phyloP scores from a whole-genome alignment of 169 alveolate species.

The Perkinsus olseni region DNA sequence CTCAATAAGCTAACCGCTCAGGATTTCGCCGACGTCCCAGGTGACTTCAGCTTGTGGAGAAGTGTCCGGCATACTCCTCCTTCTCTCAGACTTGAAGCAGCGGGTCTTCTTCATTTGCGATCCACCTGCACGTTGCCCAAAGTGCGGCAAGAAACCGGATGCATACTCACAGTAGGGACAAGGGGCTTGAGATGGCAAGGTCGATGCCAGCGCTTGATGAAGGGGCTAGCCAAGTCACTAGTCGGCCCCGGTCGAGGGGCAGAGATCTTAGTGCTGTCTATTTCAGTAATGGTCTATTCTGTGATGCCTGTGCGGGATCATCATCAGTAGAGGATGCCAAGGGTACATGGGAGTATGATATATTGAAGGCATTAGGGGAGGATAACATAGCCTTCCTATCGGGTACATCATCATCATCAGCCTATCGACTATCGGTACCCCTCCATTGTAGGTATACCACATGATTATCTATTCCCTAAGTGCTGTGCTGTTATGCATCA shows the following conservation, averaged over 20 bases:
- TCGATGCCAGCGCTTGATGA: no score
- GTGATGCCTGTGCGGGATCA: not conserved
- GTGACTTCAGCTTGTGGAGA: not conserved
- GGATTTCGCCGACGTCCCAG: not conserved
- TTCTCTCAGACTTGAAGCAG: not conserved
- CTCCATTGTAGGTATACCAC: not conserved
- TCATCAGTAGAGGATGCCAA: not conserved
- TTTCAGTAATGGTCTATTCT: not conserved
- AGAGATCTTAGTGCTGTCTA: not conserved
- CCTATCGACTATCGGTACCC: not conserved
- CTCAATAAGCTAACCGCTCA: not conserved
- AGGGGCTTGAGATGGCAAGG: no score
- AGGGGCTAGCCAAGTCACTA: no score
- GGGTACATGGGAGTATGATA: not conserved
- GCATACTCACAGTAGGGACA: not conserved
- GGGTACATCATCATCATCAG: not conserved
- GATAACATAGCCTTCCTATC: not conserved
- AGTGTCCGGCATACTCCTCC: not conserved
- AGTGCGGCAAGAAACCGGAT: not conserved
- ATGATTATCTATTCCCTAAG: not conserved
- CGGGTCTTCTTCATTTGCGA: not conserved
- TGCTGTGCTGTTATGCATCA: constrained; percentile 8
- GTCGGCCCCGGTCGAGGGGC: no score
- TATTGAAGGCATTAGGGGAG: not conserved
- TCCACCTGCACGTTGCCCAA: not conserved